Evolutionary conservation across 2,329 filamentous ascomycete genomes (phyloP), one percentile per base, ranked within the genome.

Genomic region (Colletotrichum tropicicola): DNA sequence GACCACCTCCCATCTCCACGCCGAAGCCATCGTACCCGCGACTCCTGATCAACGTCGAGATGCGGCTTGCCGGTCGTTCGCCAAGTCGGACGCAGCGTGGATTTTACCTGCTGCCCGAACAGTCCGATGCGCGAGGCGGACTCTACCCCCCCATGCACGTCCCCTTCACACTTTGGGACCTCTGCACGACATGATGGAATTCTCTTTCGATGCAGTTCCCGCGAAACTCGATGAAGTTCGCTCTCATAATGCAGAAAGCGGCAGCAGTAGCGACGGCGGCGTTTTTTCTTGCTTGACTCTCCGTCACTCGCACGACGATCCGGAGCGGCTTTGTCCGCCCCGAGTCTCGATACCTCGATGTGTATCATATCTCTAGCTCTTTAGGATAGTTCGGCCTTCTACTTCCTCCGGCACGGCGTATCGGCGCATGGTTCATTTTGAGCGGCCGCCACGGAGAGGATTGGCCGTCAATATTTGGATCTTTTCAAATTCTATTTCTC

Each of bases 381-480:
- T 53, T 66, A 66, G 59, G 62, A 62, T 62, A 65, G 57, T 62
- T 52, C 51, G 51, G 65, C 48, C n/a, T 49, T 58, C 48, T 25
- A 21, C 25, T 28, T 58, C 41, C 41, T 48, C 53, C 54, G 45
- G 64, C 66, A 59, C 44, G 66, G 66, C 66, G 66, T 67, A 59
- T 39, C 35, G 66, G 66, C 45, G 66, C 53, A 59, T 66, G 32
- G 57, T 57, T 56, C n/a, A 44, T 59, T 53, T 63, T 10, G 5
- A 48, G 60, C 52, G 63, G 48, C 45, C 59, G 63, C 48, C 47
- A 51, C 12, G 44, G 43, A 48, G 45, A 53, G 27, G 51, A 47
- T 15, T 53, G 47, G 63, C 47, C 52, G 12, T 52, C 39, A 63
- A 56, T 19, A 28, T 56, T 47, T 35, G 41, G 9, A 54, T 47